Evolutionary conservation across 768 basidiomycete genomes (phyloP), one percentile per base, ranked within the genome.

Genomic region (Heimioporus sp.): DNA sequence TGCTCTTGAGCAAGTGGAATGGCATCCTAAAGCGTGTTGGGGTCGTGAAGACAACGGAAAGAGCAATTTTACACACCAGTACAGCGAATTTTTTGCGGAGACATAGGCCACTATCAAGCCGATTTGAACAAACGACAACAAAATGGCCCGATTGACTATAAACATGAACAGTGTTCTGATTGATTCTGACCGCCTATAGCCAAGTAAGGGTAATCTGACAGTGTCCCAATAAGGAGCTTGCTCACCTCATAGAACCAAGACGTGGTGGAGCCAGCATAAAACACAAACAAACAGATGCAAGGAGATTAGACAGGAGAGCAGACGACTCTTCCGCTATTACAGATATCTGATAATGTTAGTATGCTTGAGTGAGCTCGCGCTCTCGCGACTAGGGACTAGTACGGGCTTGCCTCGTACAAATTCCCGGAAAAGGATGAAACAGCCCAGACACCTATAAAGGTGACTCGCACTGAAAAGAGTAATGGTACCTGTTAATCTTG

Each of bases 1-100:
- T 62, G 49, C 60, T 62, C 57, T 62, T 61, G 54, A 51, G 58
- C 21, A 62, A n/a, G 36, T 61, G 49, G 43, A 62, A 62, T 31
- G 60, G 56, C 53, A 57, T 52, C 60, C 61, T 62, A 17, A 34
- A 31, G 34, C n/a, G 21, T 43, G 21, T 46, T 11, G 5, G 43
- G 17, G 17, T 19, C 7, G 34, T 10, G 19, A 24, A n/a, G 30
- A 43, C 19, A 13, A 28, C 5, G 10, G 10, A 10, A 17, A 19
- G 28, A 38, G 10, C 31, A 20, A 28, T 16, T 41, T 1, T 15
- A 10, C 57, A 46, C 44, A 58, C 61, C 61, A 62, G 20, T 62
- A 61, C 28, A 62, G 28, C n/a, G 40, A 30, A 35, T 58, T 20
- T 42, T 31, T 51, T 3, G 56, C 60, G 11, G 32, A 30, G 10